Evolutionary conservation across 306 rosid species (phyloP).

Genomic region (Canavalia ensiformis): DNA sequence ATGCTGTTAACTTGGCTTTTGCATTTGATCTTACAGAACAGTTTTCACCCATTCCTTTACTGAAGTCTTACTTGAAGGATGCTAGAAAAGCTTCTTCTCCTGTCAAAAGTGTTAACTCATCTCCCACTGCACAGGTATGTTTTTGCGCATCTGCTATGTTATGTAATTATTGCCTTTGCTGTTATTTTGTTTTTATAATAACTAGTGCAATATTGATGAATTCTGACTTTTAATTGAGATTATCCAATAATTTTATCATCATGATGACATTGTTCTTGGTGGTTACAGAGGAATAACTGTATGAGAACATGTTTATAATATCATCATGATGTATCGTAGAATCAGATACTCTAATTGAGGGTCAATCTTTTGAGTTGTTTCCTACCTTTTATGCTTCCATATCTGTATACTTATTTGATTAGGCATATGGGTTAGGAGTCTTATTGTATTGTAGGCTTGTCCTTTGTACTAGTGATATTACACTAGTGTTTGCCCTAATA

Average conservation of each 20-base stretch:
- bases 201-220: not conserved
- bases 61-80: constrained; percentile 91
- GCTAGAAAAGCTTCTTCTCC: constrained; percentile 79
- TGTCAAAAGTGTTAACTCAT: constrained; percentile 71
- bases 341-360: not conserved
- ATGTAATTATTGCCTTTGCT: not conserved
- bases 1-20: constrained; percentile 93
- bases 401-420: not conserved
- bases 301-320: not conserved
- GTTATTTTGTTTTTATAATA: constrained; percentile 34
- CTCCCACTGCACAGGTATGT: constrained; percentile 83
- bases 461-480: too few species aligned
- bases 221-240: constrained; percentile 6
- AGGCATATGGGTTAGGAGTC: not conserved
- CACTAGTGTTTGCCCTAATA: too few species aligned
- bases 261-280: not conserved
- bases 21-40: constrained; percentile 84
- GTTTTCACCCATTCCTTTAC: constrained; percentile 82
- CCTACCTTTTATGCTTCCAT: not conserved
- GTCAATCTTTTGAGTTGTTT: not conserved
- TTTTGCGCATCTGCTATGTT: constrained; percentile 9
- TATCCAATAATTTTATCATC: not conserved
- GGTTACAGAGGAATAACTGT: constrained; percentile 3
- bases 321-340: not conserved
- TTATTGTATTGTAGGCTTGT: too few species aligned